Evolutionary conservation across 495 filamentous ascomycete genomes (phyloP).

Genomic region (Collariella sp.): DNA sequence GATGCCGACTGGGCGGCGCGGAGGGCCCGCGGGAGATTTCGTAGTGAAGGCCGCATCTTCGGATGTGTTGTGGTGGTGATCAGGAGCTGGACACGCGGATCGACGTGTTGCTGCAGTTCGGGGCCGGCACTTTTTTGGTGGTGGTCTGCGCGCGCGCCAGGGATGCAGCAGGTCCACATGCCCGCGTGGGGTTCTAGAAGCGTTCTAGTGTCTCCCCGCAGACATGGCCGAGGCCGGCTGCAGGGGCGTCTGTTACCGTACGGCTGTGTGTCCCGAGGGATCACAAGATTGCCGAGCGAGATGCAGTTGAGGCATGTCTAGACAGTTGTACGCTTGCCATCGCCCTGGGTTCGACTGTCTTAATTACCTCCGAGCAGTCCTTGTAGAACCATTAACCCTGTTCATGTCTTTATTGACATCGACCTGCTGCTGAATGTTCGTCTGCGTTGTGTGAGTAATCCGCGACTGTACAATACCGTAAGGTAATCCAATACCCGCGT

Average conservation of each 20-base stretch:
- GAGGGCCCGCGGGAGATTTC: slow-evolving; percentile 2
- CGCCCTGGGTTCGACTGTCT: no score
- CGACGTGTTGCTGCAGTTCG: not conserved
- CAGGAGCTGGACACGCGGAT: not conserved
- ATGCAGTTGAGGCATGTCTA: not conserved
- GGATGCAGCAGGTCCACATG: not conserved
- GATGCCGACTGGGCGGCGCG: not conserved
- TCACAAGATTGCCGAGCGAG: no score
- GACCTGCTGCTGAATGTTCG: no score
- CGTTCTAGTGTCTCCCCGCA: slow-evolving; percentile 17
- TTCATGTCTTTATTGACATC: no score
- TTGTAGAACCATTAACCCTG: no score
- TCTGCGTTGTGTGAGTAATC: no score
- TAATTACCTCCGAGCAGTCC: no score
- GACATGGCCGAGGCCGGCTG: not conserved
- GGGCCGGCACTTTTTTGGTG: not conserved
- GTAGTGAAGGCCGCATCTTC: slow-evolving; percentile 18
- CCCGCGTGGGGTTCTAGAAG: slow-evolving; percentile 21
- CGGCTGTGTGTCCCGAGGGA: no score
- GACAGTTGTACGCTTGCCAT: not conserved
- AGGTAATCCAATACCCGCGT: no score
- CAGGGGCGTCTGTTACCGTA: not conserved
- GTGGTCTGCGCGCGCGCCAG: not conserved
- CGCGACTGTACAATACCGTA: no score
- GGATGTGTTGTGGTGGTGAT: not conserved